Base-by-base conservation (phyloP, 2,329 filamentous ascomycete species). In the Fusarium subtropicale region DNA sequence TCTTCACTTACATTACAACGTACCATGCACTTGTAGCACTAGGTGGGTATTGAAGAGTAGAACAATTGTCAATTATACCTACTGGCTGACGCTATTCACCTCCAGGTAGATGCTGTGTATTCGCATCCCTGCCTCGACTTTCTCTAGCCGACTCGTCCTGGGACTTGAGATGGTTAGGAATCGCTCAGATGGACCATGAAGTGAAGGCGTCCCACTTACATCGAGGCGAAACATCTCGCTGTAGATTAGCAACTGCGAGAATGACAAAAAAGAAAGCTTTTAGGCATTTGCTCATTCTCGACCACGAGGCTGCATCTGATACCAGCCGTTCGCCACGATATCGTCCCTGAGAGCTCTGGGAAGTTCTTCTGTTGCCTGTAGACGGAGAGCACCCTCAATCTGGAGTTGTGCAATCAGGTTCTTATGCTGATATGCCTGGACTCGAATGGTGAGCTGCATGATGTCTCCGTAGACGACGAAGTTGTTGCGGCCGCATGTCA, bases 381-480 rank as follows among this genome's bases (percentile, higher is more conserved):
- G 9, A n/a, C 54, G 54, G 15, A 65, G 54, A 16, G 10, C 48
- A 3, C 39, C 42, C 2, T 60, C 54, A 2, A 30, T 8, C 9
- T 66, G 62, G 13, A 65, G 61, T 5, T 22, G 26, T 3, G n/a
- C 9, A 6, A 54, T 8, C 22, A 60, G 24, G 10, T 33, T 42
- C 13, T 24, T 13, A 28, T 33, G 54, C 16, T 10, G 10, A 1
- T 28, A 39, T 26, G 18, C 26, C 18, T 15, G 7, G 10, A 41
- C 55, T 5, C 36, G 34, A 11, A 65, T 56, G 2, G 42, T 66
- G 2, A 65, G 31, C n/a, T 60, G 61, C 55, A 65, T 65, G 16
- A 65, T 44, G 12, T 65, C 62, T 4, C 62, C 62, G 2, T 47
- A 33, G 3, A 65, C 62, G 5, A 16, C 26, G 20, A 54, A 65